phyloP scores from a whole-genome alignment of 305 asterid genomes.

The Andrographis paniculata region DNA sequence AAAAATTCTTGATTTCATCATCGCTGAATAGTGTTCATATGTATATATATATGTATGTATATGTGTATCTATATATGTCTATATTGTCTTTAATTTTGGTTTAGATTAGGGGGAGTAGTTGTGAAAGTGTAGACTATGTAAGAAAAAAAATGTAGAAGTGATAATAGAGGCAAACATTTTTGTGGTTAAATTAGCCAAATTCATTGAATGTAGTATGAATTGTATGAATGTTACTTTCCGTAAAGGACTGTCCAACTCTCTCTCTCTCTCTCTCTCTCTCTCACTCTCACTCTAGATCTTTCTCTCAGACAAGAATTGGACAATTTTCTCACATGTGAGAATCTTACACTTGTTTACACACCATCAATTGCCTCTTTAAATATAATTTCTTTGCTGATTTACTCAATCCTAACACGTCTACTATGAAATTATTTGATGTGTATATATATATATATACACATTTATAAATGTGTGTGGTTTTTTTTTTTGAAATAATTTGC shows the following conservation, averaged over 20 bases:
- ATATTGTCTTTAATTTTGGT: no score
- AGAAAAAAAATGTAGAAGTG: slow-evolving; percentile 8
- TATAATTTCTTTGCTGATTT: slow-evolving; percentile 4
- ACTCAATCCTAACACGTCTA: slow-evolving; percentile 3
- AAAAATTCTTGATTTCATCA: no score
- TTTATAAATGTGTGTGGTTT: neutral
- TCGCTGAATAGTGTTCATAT: no score
- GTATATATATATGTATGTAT: no score
- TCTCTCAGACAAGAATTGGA: slow-evolving; percentile 15
- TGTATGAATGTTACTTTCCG: slow-evolving; percentile 37
- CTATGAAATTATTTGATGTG: slow-evolving; percentile 5
- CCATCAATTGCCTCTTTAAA: neutral
- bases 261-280: slow-evolving; percentile 19
- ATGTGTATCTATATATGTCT: no score
- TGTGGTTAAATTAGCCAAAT: slow-evolving; percentile 26
- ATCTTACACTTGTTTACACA: slow-evolving; percentile 4
- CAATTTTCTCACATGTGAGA: neutral
- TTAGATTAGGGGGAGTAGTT: no score
- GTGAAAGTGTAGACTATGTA: no score
- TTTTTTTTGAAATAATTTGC: neutral
- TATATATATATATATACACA: no score
- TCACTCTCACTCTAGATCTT: slow-evolving; percentile 15
- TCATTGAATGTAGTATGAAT: no score
- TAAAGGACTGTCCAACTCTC: slow-evolving; percentile 37
- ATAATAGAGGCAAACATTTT: slow-evolving; percentile 13